Base-by-base conservation (phyloP, 2,329 filamentous ascomycete genomes). In the Apiospora rasikravindrae region DNA sequence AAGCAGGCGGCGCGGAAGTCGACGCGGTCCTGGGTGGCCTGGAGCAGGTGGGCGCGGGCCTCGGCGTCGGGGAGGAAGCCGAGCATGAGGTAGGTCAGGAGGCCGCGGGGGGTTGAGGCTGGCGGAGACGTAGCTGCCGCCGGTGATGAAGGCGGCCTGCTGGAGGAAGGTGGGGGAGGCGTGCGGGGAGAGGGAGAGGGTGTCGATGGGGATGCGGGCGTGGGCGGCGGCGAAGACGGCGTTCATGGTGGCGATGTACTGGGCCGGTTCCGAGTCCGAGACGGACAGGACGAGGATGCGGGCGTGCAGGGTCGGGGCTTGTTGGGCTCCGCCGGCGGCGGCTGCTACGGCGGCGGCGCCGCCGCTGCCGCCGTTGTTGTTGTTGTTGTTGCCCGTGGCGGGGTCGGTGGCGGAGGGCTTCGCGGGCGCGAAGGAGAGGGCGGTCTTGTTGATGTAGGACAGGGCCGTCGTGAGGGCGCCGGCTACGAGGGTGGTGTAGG, bases 171-270 rank as follows among this genome's bases (percentile, higher is more conserved):
- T 95, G 0, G 96, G 94, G 76, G 94, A 90, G 29, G 94, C 94
- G 57, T 92, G 91, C 16, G 70, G 71, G 16, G 72, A 73, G 6
- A 99, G 87, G 76, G 97, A 93, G 73, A 97, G 89, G 45, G 98
- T 96, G 81, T 99, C 96, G 78, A 99, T 95, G 33, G 95, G 94
- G 75, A 99, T 94, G 77, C 90, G 90, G 71, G 95, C 89, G 75
- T 96, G 92, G 78, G 97, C 94, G 73, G 96, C 96, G 2, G 96
- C 96, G 83, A 99, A 99, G 73, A 98, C 97, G 77, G 93, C 90
- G 84, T 99, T 99, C 96, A 99, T 99, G 76, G 97, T 96, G 0
- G 96, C 93, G 71, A 99, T 99, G 84, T 99, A 99, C 82, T 98
- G 93, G 6, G 95, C 91, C 0, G 97, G 90, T 77, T 96, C 93